Evolutionary conservation across 2,329 filamentous ascomycete species (phyloP).

Genomic region (Shiraia bambusicola): DNA sequence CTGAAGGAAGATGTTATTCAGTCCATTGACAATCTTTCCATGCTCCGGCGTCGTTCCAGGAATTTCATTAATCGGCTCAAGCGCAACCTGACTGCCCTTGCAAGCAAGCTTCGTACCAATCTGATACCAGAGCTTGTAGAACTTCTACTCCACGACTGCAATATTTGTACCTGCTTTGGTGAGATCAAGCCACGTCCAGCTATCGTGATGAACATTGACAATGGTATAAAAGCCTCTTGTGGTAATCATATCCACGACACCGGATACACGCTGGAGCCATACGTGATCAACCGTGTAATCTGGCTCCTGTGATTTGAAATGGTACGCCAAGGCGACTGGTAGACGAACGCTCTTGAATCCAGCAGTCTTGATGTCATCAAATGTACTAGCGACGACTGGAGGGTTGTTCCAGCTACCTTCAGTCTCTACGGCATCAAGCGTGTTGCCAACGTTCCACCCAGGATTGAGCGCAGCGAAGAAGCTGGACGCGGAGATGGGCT

Average conservation of each 20-base stretch:
- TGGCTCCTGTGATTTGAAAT: conserved; percentile 55
- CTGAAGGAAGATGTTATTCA: conserved; percentile 60
- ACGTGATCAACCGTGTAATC: conserved; percentile 56
- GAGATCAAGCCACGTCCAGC: conserved; percentile 60
- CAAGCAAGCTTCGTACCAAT: conserved; percentile 58
- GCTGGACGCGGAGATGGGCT: conserved; percentile 48
- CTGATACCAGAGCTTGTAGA: conserved; percentile 59
- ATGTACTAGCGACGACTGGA: conserved; percentile 52
- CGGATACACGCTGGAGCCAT: conserved; percentile 60
- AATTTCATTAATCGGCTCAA: conserved; percentile 63
- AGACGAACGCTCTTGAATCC: conserved; percentile 62
- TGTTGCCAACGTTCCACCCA: conserved; percentile 64
- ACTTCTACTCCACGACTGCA: conserved; percentile 58
- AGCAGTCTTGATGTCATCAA: conserved; percentile 54
- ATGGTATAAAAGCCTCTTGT: conserved; percentile 55
- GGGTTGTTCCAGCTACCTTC: conserved; percentile 63
- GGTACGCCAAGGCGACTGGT: conserved; percentile 61
- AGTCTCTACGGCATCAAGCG: conserved; percentile 57
- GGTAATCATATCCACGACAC: conserved; percentile 59
- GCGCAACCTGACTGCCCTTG: conserved; percentile 56
- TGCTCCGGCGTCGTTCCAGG: conserved; percentile 55
- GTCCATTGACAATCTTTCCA: conserved; percentile 54
- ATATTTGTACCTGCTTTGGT: conserved; percentile 50
- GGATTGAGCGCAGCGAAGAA: conserved; percentile 54
- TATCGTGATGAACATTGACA: conserved; percentile 63